Conservation (phyloP, 441 rosid genomes). For the Bruguiera hainesii region DNA sequence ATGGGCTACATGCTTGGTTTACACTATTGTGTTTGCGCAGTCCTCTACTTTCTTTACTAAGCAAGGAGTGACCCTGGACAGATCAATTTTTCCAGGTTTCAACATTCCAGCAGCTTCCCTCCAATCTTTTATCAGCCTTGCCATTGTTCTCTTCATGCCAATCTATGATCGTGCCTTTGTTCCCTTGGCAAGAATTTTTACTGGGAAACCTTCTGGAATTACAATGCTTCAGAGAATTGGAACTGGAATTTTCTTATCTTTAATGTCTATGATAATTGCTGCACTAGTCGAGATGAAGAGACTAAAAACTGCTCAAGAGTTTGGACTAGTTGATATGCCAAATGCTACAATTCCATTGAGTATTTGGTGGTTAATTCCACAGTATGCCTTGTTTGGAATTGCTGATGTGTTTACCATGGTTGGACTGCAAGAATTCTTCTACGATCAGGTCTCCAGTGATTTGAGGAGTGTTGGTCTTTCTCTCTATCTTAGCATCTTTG, state of each 20-base stretch:
- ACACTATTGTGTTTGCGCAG: conserved; percentile 40
- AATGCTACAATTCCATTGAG: conserved; percentile 34
- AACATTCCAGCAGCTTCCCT: conserved; percentile 50
- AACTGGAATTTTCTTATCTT: conserved; percentile 33
- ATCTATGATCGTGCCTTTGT: conserved; percentile 41
- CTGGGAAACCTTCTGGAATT: conserved; percentile 41
- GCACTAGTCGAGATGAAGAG: conserved; percentile 48
- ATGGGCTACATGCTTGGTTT: conserved; percentile 42
- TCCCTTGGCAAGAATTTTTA: conserved; percentile 38
- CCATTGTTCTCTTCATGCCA: conserved; percentile 38
- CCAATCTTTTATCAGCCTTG: conserved; percentile 35
- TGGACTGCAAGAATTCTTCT: conserved; percentile 50
- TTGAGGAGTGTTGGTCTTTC: conserved; percentile 44
- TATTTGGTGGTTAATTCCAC: conserved; percentile 46
- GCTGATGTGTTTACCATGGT: conserved; percentile 38
- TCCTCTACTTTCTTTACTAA: conserved; percentile 45
- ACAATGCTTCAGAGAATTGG: conserved; percentile 51
- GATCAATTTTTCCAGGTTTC: conserved; percentile 30
- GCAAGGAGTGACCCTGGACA: conserved; percentile 52
- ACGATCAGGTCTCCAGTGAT: conserved; percentile 41
- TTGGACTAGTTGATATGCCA: conserved; percentile 34
- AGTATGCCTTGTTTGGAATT: conserved; percentile 35
- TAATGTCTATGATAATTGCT: conserved; percentile 30
- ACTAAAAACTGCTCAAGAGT: conserved; percentile 34
- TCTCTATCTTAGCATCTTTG: conserved; percentile 35